Percentiles rank a stretch among this genome's conserved stretches.
Conservation (phyloP, 2,329 filamentous ascomycete species). For the Arthrobotrys pseudoclavata region DNA sequence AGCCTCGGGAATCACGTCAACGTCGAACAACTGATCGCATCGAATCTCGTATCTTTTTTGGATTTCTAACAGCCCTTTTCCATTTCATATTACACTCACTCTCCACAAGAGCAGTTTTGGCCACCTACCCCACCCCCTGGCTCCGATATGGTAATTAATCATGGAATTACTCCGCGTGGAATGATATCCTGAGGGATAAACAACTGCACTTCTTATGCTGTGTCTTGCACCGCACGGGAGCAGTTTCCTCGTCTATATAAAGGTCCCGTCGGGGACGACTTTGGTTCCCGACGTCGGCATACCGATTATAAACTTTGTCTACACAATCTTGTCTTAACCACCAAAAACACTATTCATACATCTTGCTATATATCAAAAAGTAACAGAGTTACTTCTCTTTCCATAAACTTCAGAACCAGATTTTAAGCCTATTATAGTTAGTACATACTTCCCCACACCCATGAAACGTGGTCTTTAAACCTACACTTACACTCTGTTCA, state of each 20-base stretch:
- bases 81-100: slow-evolving; percentile 21
- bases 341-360: neutral
- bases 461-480: slow-evolving; percentile 5
- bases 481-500: slow-evolving; percentile 7
- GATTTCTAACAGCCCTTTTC: slow-evolving; percentile 1
- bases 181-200: slow-evolving; percentile 31
- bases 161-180: slow-evolving; percentile 12
- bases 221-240: slow-evolving; percentile 19
- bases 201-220: neutral
- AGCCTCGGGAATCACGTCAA: slow-evolving; percentile 34
- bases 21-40: slow-evolving; percentile 32
- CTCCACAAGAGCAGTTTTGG: slow-evolving; percentile 9
- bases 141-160: slow-evolving; percentile 17
- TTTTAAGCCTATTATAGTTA: slow-evolving; percentile 22
- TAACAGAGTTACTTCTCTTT: slow-evolving; percentile 19
- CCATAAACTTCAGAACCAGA: neutral
- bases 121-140: slow-evolving; percentile 29
- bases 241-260: slow-evolving; percentile 33
- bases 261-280: slow-evolving; percentile 11
- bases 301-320: slow-evolving; percentile 16
- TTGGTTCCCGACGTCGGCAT: slow-evolving; percentile 23
- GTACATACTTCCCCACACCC: neutral
- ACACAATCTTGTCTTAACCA: slow-evolving; percentile 12
- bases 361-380: slow-evolving; percentile 3
- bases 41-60: slow-evolving; percentile 16